Percentiles rank a stretch among this genome's conserved stretches.
phyloP scores from a whole-genome alignment of 148 eudicot genomes.

The Arbutus unedo region DNA sequence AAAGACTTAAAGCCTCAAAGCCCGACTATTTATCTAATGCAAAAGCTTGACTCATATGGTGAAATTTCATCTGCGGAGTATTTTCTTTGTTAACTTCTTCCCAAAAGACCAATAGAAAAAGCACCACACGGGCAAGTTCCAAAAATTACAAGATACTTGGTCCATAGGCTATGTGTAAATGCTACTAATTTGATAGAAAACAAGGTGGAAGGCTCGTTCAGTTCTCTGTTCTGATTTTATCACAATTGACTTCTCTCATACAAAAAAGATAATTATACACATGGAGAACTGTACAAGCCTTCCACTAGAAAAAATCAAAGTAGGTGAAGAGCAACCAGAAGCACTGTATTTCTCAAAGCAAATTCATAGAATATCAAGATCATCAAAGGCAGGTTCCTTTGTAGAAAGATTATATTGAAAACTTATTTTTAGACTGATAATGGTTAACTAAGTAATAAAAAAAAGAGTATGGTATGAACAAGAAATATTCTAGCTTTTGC shows the following conservation, averaged over 20 bases:
- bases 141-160: neutral
- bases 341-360: neutral
- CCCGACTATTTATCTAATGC: neutral
- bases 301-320: neutral
- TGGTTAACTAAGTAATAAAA: neutral
- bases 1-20: neutral
- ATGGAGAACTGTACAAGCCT: neutral
- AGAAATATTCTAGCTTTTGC: neutral
- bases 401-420: neutral
- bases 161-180: neutral
- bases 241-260: too few relatives aligned
- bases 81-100: too few relatives aligned
- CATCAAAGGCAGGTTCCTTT: neutral
- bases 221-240: neutral
- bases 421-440: neutral
- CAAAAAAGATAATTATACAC: too few relatives aligned
- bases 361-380: neutral
- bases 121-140: neutral
- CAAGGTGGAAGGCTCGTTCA: neutral
- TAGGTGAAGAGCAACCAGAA: neutral
- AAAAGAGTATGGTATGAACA: neutral
- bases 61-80: neutral
- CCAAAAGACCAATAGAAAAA: neutral
- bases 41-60: neutral
- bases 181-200: neutral